Base-by-base conservation (phyloP, 352 stramenopile genomes). In the Phytophthora agathidicida region DNA sequence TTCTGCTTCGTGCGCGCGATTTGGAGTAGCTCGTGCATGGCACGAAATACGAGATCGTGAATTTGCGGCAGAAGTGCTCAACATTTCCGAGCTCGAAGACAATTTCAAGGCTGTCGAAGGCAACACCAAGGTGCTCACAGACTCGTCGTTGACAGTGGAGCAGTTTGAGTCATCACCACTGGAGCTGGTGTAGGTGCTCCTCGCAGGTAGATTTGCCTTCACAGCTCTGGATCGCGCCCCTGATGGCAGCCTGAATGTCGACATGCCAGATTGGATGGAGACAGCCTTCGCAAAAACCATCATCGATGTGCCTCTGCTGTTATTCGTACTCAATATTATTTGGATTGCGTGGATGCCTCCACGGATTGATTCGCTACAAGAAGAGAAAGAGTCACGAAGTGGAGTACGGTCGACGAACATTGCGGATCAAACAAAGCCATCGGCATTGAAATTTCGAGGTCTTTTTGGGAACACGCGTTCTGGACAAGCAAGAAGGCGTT, bases 21-120 rank as follows among this genome's bases (percentile, higher is more conserved):
- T 63, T 98, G 0, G 96, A 97, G 52, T 98, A 98, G 56, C 96
- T 97, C 23, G 80, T 98, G 23, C 75, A 81, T 41, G 91, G 88
- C 26, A 83, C 90, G 14, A 86, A 94, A 41, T 92, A 93, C 33
- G 92, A 97, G 54, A 75, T 98, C 43, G 85, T 97, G 19, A 92
- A 98, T 32, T 69, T 98, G 32, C 82, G 89, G 31, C 88, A 97
- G 71, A 89, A 28, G 86, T 96, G 27, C 85, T 96, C 41, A 93
- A 87, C 43, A 89, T 96, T 22, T 92, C 91, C 10, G 91, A 97
- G 62, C 80, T 94, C 11, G 86, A 95, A 61, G 78, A 91, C 33
- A 89, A 98, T 43, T 96, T 95, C 71, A 80, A 96, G 61, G 85
- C 78, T 9, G 73, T 97, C 3, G 89, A 97, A 67, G 77, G 77